Conservation (phyloP, 169 alveolate genomes). For the Cryptosporidium felis region DNA sequence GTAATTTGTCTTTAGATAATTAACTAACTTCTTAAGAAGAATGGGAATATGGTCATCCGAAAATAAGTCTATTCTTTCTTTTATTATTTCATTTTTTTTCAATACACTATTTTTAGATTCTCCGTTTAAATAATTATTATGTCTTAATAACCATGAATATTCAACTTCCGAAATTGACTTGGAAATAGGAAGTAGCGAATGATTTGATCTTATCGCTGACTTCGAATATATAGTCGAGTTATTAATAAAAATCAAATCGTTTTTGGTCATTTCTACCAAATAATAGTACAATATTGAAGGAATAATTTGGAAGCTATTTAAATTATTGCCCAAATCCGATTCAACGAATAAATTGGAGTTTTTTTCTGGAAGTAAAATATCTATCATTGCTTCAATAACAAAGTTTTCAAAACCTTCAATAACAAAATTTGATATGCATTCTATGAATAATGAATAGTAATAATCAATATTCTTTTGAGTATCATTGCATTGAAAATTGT, state of each 20-base stretch:
- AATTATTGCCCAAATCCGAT: neutral
- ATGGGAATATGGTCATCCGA: neutral
- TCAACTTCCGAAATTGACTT: slow-evolving; percentile 29
- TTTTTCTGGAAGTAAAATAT: slow-evolving; percentile 13
- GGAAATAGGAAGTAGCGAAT: slow-evolving; percentile 14
- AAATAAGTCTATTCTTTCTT: neutral
- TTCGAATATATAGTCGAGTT: neutral
- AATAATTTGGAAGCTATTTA: neutral
- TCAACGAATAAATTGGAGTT: neutral
- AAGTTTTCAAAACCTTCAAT: neutral
- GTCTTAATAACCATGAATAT: neutral
- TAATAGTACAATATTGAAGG: slow-evolving; percentile 6
- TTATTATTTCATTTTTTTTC: neutral
- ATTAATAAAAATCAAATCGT: neutral
- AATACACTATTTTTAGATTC: neutral
- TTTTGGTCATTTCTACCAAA: neutral
- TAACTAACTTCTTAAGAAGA: neutral
- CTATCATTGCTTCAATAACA: slow-evolving; percentile 12
- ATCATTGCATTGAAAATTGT: neutral
- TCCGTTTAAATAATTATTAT: neutral
- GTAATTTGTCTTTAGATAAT: neutral
- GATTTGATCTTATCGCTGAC: neutral
- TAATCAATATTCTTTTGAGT: neutral
- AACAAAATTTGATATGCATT: slow-evolving; percentile 38
- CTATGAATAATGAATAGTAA: slow-evolving; percentile 9